Conservation (phyloP, 352 stramenopile genomes). For the Globisporangium solare region DNA sequence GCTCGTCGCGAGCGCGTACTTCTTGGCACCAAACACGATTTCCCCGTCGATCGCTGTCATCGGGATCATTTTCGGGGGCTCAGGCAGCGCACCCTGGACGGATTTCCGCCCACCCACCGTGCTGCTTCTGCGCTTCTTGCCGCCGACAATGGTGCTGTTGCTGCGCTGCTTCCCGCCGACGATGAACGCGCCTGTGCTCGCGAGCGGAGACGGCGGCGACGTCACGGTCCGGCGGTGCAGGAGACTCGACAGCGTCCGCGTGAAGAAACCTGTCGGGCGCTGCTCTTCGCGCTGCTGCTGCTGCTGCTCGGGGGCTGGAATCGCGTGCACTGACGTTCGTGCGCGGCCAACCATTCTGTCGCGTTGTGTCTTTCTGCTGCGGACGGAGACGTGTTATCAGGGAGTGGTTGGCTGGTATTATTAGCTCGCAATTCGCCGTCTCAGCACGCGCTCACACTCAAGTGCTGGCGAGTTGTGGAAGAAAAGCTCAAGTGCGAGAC, state of each 20-base stretch:
- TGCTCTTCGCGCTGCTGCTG: background rate
- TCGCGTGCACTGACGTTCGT: conserved; percentile 10
- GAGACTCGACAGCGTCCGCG: conserved; percentile 36
- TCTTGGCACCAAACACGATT: conserved; percentile 42
- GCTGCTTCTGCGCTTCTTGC: no score
- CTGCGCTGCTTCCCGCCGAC: background rate
- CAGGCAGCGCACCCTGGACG: no score
- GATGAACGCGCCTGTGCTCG: conserved; percentile 7
- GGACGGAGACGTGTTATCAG: no score
- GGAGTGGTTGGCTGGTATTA: no score
- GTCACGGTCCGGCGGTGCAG: conserved; percentile 41
- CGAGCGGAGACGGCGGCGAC: conserved; percentile 16
- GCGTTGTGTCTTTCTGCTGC: no score
- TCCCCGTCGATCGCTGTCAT: conserved; percentile 39
- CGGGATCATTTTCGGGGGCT: background rate
- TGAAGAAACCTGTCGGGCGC: conserved; percentile 32
- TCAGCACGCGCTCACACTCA: no score
- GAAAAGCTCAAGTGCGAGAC: no score
- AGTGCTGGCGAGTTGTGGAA: no score
- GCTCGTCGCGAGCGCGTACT: conserved; percentile 36
- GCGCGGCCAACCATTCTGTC: conserved; percentile 6
- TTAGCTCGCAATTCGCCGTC: no score
- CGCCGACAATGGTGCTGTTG: conserved; percentile 1
- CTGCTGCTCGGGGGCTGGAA: background rate
- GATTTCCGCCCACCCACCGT: no score